These are phyloP conservation scores for Polysphondylium violaceum DNA, from an alignment of 78 protist genomes.

Conservation along the genomic window DNA sequence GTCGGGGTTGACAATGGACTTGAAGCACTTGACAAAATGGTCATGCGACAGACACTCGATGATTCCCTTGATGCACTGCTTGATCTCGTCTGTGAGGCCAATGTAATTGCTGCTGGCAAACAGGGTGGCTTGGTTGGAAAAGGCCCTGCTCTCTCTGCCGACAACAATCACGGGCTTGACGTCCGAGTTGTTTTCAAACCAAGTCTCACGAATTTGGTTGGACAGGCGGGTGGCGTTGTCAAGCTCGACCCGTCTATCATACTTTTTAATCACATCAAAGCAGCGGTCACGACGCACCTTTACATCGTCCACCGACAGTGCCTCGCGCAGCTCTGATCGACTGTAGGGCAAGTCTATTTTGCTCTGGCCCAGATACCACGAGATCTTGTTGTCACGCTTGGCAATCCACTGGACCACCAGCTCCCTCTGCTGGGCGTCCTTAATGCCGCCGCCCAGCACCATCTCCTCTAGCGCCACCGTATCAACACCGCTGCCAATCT, in stretches of 20 bases:
- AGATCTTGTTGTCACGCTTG: slow-evolving; percentile 29
- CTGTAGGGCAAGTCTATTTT: slow-evolving; percentile 52
- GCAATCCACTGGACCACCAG: background rate
- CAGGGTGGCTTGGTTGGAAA: slow-evolving; percentile 71
- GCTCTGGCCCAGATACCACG: slow-evolving; percentile 35
- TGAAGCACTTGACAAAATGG: background rate
- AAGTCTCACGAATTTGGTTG: slow-evolving; percentile 34
- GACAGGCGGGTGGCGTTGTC: slow-evolving; percentile 37
- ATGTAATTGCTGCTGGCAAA: slow-evolving; percentile 37
- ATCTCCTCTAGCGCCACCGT: background rate
- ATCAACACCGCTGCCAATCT: no score
- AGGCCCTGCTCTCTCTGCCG: slow-evolving; percentile 76
- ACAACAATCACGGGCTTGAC: slow-evolving; percentile 28
- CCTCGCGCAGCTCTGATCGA: slow-evolving; percentile 17
- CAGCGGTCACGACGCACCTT: slow-evolving; percentile 16
- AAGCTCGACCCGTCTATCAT: slow-evolving; percentile 4
- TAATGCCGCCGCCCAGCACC: background rate
- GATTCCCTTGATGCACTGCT: background rate
- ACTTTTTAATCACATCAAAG: slow-evolving; percentile 18
- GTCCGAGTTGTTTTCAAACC: background rate
- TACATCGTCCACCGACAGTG: slow-evolving; percentile 22
- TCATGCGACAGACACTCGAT: background rate
- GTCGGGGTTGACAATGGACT: no score
- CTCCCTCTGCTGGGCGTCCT: background rate
- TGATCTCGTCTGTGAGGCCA: background rate